These are phyloP conservation scores for Physcomitrellopsis africana DNA, from an alignment of 225 moss, liverwort and hornwort species.

Conservation along the genomic window DNA sequence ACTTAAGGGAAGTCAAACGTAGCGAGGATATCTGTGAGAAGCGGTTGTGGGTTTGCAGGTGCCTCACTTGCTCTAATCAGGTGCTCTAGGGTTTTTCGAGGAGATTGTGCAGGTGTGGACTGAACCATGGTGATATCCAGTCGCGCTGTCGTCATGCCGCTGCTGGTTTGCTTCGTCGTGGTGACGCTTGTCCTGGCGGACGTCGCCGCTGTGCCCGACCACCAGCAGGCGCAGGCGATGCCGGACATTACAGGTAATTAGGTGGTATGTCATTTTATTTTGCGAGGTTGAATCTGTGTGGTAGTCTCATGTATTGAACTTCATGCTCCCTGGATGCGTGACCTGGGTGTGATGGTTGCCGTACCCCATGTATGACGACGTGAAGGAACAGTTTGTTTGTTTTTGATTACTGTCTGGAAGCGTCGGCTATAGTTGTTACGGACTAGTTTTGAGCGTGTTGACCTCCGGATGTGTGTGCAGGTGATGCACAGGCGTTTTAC, in stretches of 20 bases:
- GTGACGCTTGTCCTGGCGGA: neutral
- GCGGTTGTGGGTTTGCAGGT: neutral
- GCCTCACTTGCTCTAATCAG: neutral
- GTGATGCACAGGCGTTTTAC: neutral
- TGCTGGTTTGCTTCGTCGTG: neutral
- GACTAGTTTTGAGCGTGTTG: neutral
- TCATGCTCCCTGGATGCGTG: neutral
- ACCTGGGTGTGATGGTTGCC: too few species aligned
- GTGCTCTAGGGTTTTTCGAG: neutral
- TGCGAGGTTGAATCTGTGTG: neutral
- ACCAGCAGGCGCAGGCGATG: neutral
- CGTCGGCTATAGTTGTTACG: neutral
- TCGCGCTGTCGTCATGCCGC: too few species aligned
- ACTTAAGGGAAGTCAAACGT: constrained; percentile 12
- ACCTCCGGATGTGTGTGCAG: neutral
- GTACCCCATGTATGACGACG: too few species aligned
- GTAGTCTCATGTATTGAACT: too few species aligned
- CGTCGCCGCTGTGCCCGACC: neutral
- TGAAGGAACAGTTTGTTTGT: neutral
- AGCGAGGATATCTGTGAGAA: too few species aligned
- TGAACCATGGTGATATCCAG: neutral
- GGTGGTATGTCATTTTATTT: neutral
- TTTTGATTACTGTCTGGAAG: too few species aligned
- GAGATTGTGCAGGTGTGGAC: neutral
- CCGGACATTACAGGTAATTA: neutral